Base-by-base conservation (phyloP, 2,329 filamentous ascomycete species). In the Phoma herbarum region DNA sequence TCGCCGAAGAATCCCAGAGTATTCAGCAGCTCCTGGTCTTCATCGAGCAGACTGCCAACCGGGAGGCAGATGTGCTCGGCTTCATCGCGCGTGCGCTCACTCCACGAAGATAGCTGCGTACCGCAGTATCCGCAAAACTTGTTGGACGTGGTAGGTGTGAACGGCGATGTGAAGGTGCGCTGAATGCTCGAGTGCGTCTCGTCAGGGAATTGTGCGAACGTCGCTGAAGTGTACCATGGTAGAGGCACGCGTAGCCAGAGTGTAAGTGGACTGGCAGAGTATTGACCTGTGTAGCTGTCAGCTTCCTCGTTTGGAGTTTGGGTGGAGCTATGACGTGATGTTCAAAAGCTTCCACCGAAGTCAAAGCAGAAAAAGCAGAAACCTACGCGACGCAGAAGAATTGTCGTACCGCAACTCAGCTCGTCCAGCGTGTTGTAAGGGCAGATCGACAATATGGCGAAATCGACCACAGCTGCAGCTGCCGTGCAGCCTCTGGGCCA, bases 81-180 rank as follows among this genome's bases (percentile, higher is more conserved):
- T 73, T 95, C 91, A 50, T 82, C 82, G 0, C 77, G 80, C 0
- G 90, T 90, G 23, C 86, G 78, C 75, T 96, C 93, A 45, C 88
- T 89, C 92, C 92, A 97, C 68, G 89, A 92, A 0, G 89, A 90
- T 52, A 97, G 81, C 12, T 91, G 90, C 0, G 93, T 96, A 51
- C 93, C 93, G 75, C 93, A 97, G 80, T 90, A 96, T 23, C 93
- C 93, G 78, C 93, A 97, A 77, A 97, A 97, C 66, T 92, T 86
- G 47, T 53, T 59, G 7, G 48, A 47, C 68, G 74, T 86, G 85
- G 16, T 60, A 2, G 88, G 86, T 2, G 70, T 62, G 22, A 74
- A 65, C 16, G 74, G 76, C 2, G 76, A 79, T 55, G 74, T 61
- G 66, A 80, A 83, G 42, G 77, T 80, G 48, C 79, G 78, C 52